phyloP scores from a whole-genome alignment of 1,284 basidiomycete species.

The Stygiomarasmius scandens region DNA sequence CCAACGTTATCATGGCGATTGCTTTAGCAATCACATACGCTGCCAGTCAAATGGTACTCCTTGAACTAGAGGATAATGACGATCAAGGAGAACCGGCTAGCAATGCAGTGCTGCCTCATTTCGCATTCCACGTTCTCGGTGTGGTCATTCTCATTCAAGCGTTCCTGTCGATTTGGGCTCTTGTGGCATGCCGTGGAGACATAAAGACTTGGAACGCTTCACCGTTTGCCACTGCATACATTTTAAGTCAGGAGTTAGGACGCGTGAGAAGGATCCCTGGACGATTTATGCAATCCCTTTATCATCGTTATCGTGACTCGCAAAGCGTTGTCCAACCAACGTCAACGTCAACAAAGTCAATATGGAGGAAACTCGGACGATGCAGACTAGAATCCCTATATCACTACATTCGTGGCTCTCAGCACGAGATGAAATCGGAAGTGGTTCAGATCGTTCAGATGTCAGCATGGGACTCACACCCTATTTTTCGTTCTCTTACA shows the following conservation, averaged over 20 bases:
- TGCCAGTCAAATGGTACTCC: not conserved
- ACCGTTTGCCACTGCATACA: not conserved
- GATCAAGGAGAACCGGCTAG: too few relatives aligned
- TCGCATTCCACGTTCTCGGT: not conserved
- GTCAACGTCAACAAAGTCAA: too few relatives aligned
- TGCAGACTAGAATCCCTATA: too few relatives aligned
- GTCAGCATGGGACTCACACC: not conserved
- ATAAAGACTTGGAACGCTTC: not conserved
- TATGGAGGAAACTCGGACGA: too few relatives aligned
- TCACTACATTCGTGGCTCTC: too few relatives aligned
- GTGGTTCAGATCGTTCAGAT: too few relatives aligned
- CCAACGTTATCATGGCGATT: not conserved
- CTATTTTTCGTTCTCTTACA: constrained; percentile 8
- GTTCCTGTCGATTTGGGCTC: not conserved
- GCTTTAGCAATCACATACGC: too few relatives aligned
- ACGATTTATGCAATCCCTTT: too few relatives aligned
- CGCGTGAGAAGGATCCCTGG: too few relatives aligned
- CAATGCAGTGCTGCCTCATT: not conserved
- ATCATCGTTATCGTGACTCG: too few relatives aligned
- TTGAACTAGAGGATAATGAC: not conserved
- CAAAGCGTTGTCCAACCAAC: too few relatives aligned
- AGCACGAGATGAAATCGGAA: too few relatives aligned
- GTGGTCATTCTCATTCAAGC: not conserved
- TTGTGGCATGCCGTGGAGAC: not conserved
- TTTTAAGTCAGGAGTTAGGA: not conserved